Conservation (phyloP, 495 filamentous ascomycete genomes). For the Jackrogersella multiformis region DNA sequence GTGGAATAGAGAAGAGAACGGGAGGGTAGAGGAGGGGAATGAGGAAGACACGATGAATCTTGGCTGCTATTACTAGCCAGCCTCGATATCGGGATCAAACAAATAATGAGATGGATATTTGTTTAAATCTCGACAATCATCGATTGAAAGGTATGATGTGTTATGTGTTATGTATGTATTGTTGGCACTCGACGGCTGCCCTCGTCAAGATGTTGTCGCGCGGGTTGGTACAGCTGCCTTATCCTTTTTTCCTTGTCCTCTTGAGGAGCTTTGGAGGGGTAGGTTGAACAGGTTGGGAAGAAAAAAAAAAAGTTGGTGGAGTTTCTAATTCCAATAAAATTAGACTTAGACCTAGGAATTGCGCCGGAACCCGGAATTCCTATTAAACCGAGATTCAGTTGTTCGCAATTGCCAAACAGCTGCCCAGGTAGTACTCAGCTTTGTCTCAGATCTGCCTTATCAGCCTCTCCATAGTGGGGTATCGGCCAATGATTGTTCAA, state of each 20-base stretch:
- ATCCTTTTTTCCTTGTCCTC: slow-evolving; percentile 30
- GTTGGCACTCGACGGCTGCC: slow-evolving; percentile 34
- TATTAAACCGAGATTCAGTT: slow-evolving; percentile 23
- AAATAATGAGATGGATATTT: slow-evolving; percentile 35
- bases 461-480: slow-evolving; percentile 21
- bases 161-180: slow-evolving; percentile 11
- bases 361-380: slow-evolving; percentile 31
- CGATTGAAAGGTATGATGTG: background rate
- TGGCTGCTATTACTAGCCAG: slow-evolving; percentile 45
- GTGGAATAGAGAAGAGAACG: slow-evolving; percentile 64
- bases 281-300: slow-evolving; percentile 20
- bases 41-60: slow-evolving; percentile 58
- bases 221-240: slow-evolving; percentile 38
- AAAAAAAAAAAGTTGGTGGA: slow-evolving; percentile 39
- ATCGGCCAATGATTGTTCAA: slow-evolving; percentile 21
- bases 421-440: background rate
- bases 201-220: slow-evolving; percentile 31
- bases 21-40: slow-evolving; percentile 50
- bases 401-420: background rate
- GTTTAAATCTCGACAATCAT: slow-evolving; percentile 30
- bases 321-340: slow-evolving; percentile 37
- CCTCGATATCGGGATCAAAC: slow-evolving; percentile 38
- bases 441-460: slow-evolving; percentile 24
- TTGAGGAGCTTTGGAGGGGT: slow-evolving; percentile 17
- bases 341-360: slow-evolving; percentile 25